These are phyloP conservation scores for Aciculosporium take DNA, from an alignment of 2,329 filamentous ascomycete genomes.

Conservation along the genomic window DNA sequence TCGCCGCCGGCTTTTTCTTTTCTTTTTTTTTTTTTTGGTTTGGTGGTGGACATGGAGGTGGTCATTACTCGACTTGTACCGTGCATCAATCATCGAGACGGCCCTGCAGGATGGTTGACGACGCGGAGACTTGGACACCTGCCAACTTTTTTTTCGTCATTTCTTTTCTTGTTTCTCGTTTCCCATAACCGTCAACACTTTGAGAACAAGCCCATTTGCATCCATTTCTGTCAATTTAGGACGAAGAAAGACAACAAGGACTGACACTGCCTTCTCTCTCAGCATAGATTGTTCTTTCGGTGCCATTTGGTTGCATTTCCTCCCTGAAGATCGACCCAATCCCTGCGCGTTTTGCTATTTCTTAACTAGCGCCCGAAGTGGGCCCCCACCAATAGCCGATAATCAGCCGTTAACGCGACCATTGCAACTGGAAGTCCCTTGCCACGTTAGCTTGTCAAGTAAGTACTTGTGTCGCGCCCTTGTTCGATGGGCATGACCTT, in stretches of 20 bases:
- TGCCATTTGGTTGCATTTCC: not conserved
- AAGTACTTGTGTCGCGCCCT: constrained; percentile 6
- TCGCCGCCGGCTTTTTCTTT: not conserved
- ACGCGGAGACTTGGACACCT: not conserved
- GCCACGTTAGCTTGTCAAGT: not conserved
- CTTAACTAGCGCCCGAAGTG: constrained; percentile 6
- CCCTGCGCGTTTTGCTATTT: constrained; percentile 6
- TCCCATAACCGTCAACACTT: not conserved
- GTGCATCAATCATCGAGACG: not conserved
- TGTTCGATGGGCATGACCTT: constrained; percentile 2
- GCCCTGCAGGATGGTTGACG: not conserved
- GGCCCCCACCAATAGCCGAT: constrained; percentile 3
- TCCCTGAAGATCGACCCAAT: constrained; percentile 2
- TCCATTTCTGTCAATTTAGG: not conserved
- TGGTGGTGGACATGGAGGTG: not conserved
- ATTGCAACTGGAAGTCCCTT: constrained; percentile 2
- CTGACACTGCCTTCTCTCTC: constrained; percentile 1
- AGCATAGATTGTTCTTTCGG: constrained; percentile 1
- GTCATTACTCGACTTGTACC: not conserved
- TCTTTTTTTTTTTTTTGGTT: too few relatives aligned
- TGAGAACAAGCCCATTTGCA: not conserved
- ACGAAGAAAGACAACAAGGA: not conserved
- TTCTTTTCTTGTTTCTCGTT: not conserved
- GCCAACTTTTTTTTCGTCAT: not conserved
- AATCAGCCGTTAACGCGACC: constrained; percentile 6